These are phyloP conservation scores for Ustilago tritici DNA, from an alignment of 1,284 basidiomycete genomes.

Conservation along the genomic window DNA sequence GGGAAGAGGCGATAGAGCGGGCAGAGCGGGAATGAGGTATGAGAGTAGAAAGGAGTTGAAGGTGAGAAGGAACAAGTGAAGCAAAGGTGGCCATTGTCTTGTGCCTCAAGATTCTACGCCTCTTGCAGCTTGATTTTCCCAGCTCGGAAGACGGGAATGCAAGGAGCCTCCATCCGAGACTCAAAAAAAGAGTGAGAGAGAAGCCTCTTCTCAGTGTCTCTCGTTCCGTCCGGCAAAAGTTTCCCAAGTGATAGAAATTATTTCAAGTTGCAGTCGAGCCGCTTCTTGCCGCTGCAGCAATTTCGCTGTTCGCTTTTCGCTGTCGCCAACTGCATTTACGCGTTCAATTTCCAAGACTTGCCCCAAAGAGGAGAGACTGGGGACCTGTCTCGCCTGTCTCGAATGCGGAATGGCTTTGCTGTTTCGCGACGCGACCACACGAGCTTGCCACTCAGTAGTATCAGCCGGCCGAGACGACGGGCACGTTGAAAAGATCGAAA, in stretches of 20 bases:
- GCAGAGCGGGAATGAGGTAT: neutral
- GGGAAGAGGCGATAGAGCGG: neutral
- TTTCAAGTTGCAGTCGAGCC: constrained; percentile 23
- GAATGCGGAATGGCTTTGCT: neutral
- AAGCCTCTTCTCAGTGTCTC: neutral
- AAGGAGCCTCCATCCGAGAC: constrained; percentile 11
- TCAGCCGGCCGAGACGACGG: constrained; percentile 6
- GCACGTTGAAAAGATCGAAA: neutral
- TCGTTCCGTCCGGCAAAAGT: constrained; percentile 8
- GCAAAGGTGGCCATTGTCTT: constrained; percentile 7
- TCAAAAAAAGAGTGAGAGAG: neutral
- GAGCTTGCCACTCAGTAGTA: constrained; percentile 1
- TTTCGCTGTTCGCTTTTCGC: neutral
- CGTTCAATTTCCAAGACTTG: constrained; percentile 1
- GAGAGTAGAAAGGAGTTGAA: constrained; percentile 2
- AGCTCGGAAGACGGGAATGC: constrained; percentile 45
- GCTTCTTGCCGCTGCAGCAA: neutral
- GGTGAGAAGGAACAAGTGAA: constrained; percentile 28
- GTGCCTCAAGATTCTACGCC: constrained; percentile 3
- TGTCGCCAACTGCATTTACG: constrained; percentile 8
- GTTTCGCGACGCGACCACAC: constrained; percentile 19
- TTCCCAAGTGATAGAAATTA: constrained; percentile 6
- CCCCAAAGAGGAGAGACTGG: constrained; percentile 4
- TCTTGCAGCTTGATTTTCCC: constrained; percentile 2
- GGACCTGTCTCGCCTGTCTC: too few species aligned